Base-by-base conservation (phyloP, 179 eudicot genomes). In the Silene coronaria region DNA sequence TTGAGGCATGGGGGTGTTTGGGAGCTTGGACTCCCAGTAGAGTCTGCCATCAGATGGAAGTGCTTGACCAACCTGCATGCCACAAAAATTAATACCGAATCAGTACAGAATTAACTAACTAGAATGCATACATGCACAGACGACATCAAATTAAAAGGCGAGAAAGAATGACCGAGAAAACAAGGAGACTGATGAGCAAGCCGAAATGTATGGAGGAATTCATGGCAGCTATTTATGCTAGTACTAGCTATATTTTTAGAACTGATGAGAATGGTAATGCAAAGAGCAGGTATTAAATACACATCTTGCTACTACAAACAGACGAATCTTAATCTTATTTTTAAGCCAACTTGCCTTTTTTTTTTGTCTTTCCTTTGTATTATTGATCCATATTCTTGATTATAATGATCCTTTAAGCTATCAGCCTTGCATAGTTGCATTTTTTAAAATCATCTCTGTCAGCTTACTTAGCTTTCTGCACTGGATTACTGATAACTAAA, bases 1-100 rank as follows among this genome's bases (percentile, higher is more conserved):
- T 19, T 67, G 38, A 17, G 71, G 71, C 71, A 67, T 67, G 16
- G 27, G 71, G 26, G 48, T 67, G 71, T 67, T 67, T 67, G 71
- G 71, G 6, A 67, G 45, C 53, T 67, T 38, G 11, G 71, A 34
- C 53, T 36, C 17, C 71, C 71, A 67, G 53, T 67, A 67, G 26
- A 67, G 27, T 67, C 38, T 34, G 22, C 16, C 53, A 34, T 34
- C 71, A 34, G 24, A 36, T 14, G 24, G 2, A 1, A 7, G 16
- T 36, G 71, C 71, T 34, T 28, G 22, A 36, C 71, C 17, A 36
- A 36, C 24, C 71, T 67, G 71, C 51, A 67, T 67, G 71, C 27
- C 23, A 67, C 27, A 67, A n/a, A n/a, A n/a, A n/a, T n/a, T n/a
- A n/a, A 17, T 17, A 36, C 4, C 48, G 13, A 42, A 42, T 42